phyloP scores from a whole-genome alignment of 768 basidiomycete genomes.

The Ramaria rubella region DNA sequence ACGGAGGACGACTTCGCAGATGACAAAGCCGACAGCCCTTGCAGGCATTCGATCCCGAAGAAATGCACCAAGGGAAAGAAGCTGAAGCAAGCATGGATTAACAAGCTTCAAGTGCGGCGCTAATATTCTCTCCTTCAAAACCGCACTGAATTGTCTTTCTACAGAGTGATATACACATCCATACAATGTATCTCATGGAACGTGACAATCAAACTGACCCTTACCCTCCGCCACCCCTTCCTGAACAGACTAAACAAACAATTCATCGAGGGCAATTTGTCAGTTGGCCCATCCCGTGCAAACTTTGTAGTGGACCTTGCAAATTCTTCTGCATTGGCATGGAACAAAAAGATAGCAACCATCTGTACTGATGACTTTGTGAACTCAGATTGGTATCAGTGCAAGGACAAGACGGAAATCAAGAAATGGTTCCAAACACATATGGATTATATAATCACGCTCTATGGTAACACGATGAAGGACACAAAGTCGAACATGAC shows the following conservation, averaged over 20 bases:
- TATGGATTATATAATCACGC: neutral
- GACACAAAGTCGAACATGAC: neutral
- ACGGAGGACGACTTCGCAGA: too few species aligned
- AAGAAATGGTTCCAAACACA: neutral
- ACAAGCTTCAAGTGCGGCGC: neutral
- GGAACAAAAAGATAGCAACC: neutral
- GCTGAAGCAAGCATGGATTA: neutral
- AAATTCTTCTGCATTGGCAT: neutral
- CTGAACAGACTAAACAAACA: neutral
- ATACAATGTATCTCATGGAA: neutral
- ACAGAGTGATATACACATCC: neutral
- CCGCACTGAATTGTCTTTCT: neutral
- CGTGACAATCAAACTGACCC: neutral
- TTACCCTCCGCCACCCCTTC: neutral
- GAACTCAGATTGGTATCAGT: neutral
- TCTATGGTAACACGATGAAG: neutral
- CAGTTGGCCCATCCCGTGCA: neutral
- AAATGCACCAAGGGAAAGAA: too few species aligned
- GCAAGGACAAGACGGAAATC: neutral
- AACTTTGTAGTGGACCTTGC: neutral
- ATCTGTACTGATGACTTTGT: neutral
- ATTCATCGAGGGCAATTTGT: neutral
- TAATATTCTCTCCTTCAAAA: neutral
- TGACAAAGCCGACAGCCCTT: too few species aligned
- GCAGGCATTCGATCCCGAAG: too few species aligned